Conservation (phyloP, 73 alveolate genomes). For the Tetrahymena elliotti region DNA sequence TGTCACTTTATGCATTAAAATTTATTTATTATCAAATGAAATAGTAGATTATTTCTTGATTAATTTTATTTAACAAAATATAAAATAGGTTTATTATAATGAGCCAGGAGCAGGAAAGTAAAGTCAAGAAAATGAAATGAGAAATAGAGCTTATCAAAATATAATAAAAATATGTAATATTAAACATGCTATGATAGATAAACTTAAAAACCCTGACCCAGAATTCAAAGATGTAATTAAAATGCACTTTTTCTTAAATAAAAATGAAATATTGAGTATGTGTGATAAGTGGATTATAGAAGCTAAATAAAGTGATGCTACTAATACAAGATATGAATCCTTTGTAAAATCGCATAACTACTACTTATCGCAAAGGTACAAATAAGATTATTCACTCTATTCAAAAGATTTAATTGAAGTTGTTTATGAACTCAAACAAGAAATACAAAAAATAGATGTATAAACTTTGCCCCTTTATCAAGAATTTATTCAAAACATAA, state of each 20-base stretch:
- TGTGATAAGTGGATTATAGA: constrained; percentile 55
- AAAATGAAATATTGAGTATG: constrained; percentile 48
- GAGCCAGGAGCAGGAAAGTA: constrained; percentile 49
- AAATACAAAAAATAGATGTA: background rate
- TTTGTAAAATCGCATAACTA: background rate
- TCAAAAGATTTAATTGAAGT: background rate
- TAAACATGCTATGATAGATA: constrained; percentile 56
- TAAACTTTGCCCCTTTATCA: background rate
- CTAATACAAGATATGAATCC: background rate
- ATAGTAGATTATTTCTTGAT: too few relatives aligned
- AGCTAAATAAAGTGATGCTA: constrained; percentile 30
- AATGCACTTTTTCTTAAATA: constrained; percentile 49
- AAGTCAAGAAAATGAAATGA: constrained; percentile 40
- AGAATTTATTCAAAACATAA: background rate
- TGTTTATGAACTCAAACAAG: background rate
- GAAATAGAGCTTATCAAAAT: constrained; percentile 55
- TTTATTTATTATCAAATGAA: too few relatives aligned
- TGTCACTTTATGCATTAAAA: too few relatives aligned
- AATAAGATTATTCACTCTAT: background rate
- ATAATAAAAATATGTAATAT: constrained; percentile 49
- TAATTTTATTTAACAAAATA: too few relatives aligned
- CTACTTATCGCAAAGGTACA: background rate
- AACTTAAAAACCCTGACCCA: constrained; percentile 48
- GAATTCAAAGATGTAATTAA: constrained; percentile 54
- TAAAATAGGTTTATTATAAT: constrained; percentile 50